Evolutionary conservation across 768 basidiomycete genomes (phyloP).

Genomic region (Leccinum obscurum): DNA sequence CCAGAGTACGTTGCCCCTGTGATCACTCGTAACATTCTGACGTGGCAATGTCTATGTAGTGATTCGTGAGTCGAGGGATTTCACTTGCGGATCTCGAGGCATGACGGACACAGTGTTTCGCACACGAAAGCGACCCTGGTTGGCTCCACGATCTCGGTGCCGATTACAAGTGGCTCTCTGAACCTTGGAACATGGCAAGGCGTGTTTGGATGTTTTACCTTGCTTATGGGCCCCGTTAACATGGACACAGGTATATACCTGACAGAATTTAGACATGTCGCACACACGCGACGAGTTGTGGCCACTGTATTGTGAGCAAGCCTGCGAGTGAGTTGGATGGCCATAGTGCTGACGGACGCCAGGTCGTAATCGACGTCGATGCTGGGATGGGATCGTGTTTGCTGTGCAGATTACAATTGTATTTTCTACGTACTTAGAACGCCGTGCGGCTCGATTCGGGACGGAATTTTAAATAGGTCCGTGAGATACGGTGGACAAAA

Average conservation of each 20-base stretch:
- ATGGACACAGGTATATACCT: slow-evolving; percentile 69
- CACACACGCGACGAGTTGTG: slow-evolving; percentile 70
- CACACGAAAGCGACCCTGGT: slow-evolving; percentile 90
- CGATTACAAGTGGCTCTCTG: slow-evolving; percentile 75
- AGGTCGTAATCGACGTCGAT: slow-evolving; percentile 11
- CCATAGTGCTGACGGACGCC: slow-evolving; percentile 1
- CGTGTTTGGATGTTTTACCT: slow-evolving; percentile 24
- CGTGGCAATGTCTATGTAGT: slow-evolving; percentile 37
- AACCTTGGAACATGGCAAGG: slow-evolving; percentile 96
- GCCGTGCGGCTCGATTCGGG: not conserved
- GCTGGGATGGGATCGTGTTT: not conserved
- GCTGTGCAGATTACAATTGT: not conserved
- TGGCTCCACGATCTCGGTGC: slow-evolving; percentile 79
- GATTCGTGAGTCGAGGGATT: slow-evolving; percentile 60
- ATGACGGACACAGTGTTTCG: slow-evolving; percentile 57
- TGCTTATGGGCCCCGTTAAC: slow-evolving; percentile 3
- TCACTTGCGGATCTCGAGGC: not conserved
- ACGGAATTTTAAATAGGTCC: not conserved
- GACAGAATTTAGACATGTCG: slow-evolving; percentile 73
- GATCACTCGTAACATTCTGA: slow-evolving; percentile 5
- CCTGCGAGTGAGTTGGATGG: not conserved
- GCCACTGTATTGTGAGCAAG: slow-evolving; percentile 76
- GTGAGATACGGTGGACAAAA: slow-evolving; percentile 15
- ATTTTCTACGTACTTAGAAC: not conserved
- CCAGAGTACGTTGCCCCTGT: slow-evolving; percentile 59